These are phyloP conservation scores for Corymbia calophylla DNA, from an alignment of 441 rosid species.

Conservation along the genomic window DNA sequence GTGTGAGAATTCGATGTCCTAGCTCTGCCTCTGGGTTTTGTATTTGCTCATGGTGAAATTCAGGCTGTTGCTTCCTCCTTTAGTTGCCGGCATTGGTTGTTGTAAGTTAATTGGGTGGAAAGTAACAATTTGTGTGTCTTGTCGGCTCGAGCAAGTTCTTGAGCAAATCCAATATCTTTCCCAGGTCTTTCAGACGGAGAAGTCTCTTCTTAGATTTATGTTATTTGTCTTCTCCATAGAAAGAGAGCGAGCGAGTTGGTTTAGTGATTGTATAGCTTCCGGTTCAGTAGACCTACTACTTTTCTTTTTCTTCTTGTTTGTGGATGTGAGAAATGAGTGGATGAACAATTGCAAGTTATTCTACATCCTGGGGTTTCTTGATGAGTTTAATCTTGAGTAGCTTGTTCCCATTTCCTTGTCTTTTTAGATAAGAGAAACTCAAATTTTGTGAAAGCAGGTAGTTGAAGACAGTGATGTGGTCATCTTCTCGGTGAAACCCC, in stretches of 20 bases:
- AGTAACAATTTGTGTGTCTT: neutral
- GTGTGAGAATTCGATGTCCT: neutral
- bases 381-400: neutral
- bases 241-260: neutral
- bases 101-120: neutral
- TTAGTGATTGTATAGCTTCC: neutral
- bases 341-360: neutral
- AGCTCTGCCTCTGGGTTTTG: neutral
- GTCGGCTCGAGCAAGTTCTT: neutral
- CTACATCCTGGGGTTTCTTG: neutral
- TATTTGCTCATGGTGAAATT: neutral
- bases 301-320: neutral
- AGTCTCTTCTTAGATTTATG: neutral
- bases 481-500: constrained; percentile 85
- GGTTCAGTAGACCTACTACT: neutral
- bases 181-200: neutral
- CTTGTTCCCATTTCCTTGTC: neutral
- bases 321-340: neutral
- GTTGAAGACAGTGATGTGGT: constrained; percentile 76
- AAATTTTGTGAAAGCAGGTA: constrained; percentile 36
- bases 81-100: neutral
- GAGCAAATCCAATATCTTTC: neutral
- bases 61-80: neutral
- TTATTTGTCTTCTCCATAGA: neutral
- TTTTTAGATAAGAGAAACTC: neutral